These are phyloP conservation scores for Peribolospora kevripleyi DNA, from an alignment of 768 basidiomycete species.

Conservation along the genomic window DNA sequence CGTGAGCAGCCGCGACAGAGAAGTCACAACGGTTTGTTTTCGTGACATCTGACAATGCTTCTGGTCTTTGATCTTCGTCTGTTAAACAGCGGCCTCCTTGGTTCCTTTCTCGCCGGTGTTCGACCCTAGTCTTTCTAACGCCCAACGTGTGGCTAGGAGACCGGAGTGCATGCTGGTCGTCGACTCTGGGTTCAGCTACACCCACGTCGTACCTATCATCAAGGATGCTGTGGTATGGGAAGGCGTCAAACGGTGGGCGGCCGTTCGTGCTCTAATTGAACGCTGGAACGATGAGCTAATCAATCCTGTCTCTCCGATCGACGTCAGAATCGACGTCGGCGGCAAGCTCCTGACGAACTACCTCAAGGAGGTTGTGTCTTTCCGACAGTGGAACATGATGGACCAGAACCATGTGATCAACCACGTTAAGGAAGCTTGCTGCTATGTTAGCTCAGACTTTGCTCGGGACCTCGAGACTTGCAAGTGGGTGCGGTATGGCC, in stretches of 20 bases:
- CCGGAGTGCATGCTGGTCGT: constrained; percentile 63
- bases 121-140: too few relatives aligned
- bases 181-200: constrained; percentile 84
- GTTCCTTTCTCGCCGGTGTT: neutral
- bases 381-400: constrained; percentile 97
- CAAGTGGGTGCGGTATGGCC: constrained; percentile 31
- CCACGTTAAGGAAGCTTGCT: constrained; percentile 70
- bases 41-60: too few relatives aligned
- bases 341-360: constrained; percentile 91
- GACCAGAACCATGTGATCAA: constrained; percentile 87
- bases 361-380: constrained; percentile 76
- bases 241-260: constrained; percentile 32
- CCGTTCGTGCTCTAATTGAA: constrained; percentile 27
- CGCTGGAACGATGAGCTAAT: neutral
- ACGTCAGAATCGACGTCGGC: constrained; percentile 62
- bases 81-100: neutral
- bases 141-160: constrained; percentile 17
- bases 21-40: too few relatives aligned
- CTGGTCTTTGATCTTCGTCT: too few relatives aligned
- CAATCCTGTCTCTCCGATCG: neutral
- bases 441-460: constrained; percentile 53
- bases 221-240: constrained; percentile 48
- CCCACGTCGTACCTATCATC: constrained; percentile 67
- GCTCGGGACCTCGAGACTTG: constrained; percentile 46
- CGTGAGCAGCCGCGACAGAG: constrained; percentile 26